Percentiles rank a stretch among this genome's conserved stretches.
phyloP scores from a whole-genome alignment of 257 asterid genomes.

The Scutellaria barbata region DNA sequence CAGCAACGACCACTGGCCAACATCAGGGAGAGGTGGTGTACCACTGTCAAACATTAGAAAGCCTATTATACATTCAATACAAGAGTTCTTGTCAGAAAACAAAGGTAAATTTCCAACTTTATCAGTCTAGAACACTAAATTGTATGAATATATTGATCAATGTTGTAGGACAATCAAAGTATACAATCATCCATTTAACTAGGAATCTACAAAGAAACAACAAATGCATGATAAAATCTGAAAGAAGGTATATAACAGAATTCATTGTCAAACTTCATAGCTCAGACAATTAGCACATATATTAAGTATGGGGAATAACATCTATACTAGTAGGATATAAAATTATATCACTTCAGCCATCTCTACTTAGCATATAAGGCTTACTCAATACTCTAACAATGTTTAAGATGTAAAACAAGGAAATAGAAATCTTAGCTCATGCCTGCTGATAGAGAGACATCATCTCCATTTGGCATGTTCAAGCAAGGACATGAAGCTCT shows the following conservation, averaged over 20 bases:
- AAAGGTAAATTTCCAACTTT: conserved; percentile 6
- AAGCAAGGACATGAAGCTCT: conserved; percentile 17
- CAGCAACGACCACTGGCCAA: conserved; percentile 94
- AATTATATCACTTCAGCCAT: not conserved
- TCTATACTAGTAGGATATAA: not conserved
- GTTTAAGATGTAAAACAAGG: not conserved
- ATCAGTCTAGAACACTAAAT: conserved; percentile 7
- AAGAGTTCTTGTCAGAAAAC: not conserved
- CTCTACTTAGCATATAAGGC: not conserved
- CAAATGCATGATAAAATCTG: conserved; percentile 10
- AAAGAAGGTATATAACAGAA: not conserved
- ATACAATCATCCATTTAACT: not conserved
- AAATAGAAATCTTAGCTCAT: not conserved
- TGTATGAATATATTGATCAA: not conserved
- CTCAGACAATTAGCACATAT: not conserved
- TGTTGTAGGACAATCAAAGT: not conserved
- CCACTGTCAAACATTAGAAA: conserved; percentile 53
- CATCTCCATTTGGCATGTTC: conserved; percentile 22
- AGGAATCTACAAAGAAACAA: conserved; percentile 25
- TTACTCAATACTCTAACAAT: not conserved
- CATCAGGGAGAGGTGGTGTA: conserved; percentile 91
- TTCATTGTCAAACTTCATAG: not conserved
- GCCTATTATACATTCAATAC: conserved; percentile 30
- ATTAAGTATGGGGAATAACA: not conserved
- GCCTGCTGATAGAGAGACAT: not conserved